Conservation (phyloP, 2,329 filamentous ascomycete species). For the Talaromyces atroroseus region DNA sequence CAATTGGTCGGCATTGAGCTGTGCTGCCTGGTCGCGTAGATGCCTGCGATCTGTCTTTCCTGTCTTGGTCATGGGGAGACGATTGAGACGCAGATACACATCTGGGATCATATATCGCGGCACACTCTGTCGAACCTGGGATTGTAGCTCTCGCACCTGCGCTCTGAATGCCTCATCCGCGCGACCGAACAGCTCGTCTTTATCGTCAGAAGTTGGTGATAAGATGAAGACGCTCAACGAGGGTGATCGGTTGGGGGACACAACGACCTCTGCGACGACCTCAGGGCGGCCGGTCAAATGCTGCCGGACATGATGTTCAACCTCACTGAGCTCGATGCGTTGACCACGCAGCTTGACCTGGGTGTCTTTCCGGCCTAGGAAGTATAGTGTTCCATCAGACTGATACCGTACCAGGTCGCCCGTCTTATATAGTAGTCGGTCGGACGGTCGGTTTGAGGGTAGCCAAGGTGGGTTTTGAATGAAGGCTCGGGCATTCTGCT, state of each 20-base stretch:
- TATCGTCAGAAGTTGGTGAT: not conserved
- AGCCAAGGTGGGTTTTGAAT: constrained; percentile 16
- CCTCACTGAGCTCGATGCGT: constrained; percentile 26
- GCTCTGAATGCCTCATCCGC: too few species aligned
- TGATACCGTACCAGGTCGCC: constrained; percentile 22
- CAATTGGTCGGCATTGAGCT: not conserved
- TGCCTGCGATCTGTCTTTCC: not conserved
- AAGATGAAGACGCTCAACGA: not conserved
- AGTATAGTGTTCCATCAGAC: constrained; percentile 15
- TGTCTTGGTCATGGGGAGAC: not conserved
- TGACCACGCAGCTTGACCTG: constrained; percentile 28
- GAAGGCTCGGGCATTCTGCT: constrained; percentile 37
- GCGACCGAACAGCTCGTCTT: not conserved
- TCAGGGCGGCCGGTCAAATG: constrained; percentile 37
- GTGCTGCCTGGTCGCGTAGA: not conserved
- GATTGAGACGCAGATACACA: not conserved
- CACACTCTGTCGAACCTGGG: not conserved
- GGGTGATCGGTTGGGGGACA: constrained; percentile 31
- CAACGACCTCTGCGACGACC: constrained; percentile 46
- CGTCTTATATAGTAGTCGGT: constrained; percentile 18
- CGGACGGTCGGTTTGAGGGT: not conserved
- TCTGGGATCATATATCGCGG: not conserved
- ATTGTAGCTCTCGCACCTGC: too few species aligned
- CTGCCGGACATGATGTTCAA: constrained; percentile 20
- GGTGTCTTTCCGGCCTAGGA: constrained; percentile 23